These are phyloP conservation scores for Ogataea ramenticola DNA, from an alignment of 805 yeast species.

Conservation along the genomic window DNA sequence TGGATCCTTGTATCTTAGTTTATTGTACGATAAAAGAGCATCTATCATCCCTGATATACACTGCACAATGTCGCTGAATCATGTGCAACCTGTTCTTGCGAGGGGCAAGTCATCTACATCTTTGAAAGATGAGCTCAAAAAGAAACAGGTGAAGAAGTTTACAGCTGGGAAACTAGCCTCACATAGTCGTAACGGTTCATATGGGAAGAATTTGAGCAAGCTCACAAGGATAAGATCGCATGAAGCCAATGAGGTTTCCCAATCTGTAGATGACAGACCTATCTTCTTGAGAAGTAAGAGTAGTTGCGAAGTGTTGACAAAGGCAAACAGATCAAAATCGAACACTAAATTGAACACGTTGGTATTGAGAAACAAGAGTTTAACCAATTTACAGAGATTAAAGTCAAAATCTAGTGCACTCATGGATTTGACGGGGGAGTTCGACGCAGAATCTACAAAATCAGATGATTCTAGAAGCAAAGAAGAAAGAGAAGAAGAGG, in stretches of 20 bases:
- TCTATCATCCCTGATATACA: no score
- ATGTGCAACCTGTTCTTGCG: conserved; percentile 5
- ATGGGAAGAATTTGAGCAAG: conserved; percentile 26
- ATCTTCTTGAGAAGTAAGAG: conserved; percentile 17
- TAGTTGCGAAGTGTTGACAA: conserved; percentile 15
- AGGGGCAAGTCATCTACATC: conserved; percentile 22
- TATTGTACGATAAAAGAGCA: no score
- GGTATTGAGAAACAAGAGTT: conserved; percentile 14
- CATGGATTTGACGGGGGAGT: conserved; percentile 18
- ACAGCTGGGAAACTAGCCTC: conserved; percentile 24
- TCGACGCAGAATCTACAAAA: conserved; percentile 13
- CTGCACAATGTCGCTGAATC: conserved; percentile 8
- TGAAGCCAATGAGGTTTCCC: conserved; percentile 9
- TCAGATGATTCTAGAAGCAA: conserved; percentile 11
- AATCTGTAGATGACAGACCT: conserved; percentile 15
- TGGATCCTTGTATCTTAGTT: no score
- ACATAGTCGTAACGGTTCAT: conserved; percentile 25
- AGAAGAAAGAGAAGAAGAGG: conserved; percentile 16
- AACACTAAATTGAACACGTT: conserved; percentile 9
- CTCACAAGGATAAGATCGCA: conserved; percentile 23
- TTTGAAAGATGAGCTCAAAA: conserved; percentile 19
- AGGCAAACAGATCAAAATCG: conserved; percentile 8
- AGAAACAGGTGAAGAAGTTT: conserved; percentile 24
- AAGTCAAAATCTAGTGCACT: conserved; percentile 6
- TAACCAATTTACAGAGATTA: conserved; percentile 21